Percentiles rank a stretch among this genome's conserved stretches.
Evolutionary conservation across 1,284 basidiomycete species (phyloP).

Genomic region (Cryptococcus sp.): DNA sequence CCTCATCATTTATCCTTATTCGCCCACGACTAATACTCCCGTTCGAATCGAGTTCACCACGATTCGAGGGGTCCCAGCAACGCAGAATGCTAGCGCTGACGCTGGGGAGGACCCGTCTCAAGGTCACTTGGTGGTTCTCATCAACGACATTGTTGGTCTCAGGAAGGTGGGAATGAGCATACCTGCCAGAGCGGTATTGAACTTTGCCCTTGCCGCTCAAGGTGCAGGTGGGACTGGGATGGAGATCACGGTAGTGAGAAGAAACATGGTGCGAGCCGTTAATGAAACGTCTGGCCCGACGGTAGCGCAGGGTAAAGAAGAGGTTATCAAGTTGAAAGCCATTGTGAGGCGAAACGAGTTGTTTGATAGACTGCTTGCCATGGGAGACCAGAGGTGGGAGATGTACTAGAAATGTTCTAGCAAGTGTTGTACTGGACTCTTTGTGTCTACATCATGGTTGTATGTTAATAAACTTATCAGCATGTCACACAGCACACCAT

Average conservation of each 20-base stretch:
- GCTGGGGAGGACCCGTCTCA: conserved; percentile 1
- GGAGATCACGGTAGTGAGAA: conserved; percentile 20
- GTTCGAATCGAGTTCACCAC: conserved; percentile 30
- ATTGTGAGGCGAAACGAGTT: conserved; percentile 37
- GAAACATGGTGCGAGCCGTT: conserved; percentile 1
- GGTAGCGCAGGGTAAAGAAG: conserved; percentile 5
- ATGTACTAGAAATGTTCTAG: conserved; percentile 5
- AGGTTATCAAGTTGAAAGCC: conserved; percentile 18
- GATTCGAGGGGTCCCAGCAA: conserved; percentile 10
- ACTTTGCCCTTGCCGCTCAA: conserved; percentile 16
- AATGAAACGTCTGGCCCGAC: background rate
- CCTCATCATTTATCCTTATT: conserved; percentile 29
- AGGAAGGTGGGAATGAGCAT: conserved; percentile 24
- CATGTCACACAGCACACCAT: no score
- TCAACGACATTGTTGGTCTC: conserved; percentile 28
- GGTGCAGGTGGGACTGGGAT: conserved; percentile 38
- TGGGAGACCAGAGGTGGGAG: conserved; percentile 37
- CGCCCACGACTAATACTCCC: conserved; percentile 5
- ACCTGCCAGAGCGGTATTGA: conserved; percentile 12
- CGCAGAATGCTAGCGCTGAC: conserved; percentile 8
- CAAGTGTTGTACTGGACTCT: no score
- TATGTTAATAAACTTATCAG: no score
- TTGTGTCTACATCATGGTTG: no score
- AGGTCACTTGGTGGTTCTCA: conserved; percentile 17
- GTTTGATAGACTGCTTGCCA: conserved; percentile 31